Conservation (phyloP, 1,284 basidiomycete species). For the Leccinum subrobustum region DNA sequence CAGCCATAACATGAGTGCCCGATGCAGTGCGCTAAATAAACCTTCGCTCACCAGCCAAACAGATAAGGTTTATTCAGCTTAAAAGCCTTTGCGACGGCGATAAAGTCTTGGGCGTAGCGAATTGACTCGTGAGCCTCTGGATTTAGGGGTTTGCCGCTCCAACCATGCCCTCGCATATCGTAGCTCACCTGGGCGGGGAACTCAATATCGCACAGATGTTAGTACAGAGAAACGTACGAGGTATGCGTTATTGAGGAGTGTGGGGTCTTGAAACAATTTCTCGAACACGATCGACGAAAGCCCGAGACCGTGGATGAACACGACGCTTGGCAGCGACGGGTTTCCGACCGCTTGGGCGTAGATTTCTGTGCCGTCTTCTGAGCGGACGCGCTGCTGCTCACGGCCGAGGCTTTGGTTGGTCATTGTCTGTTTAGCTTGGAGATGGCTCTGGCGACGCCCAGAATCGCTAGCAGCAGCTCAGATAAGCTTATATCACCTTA, state of each 20-base stretch:
- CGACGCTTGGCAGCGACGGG: background rate
- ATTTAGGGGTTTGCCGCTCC: background rate
- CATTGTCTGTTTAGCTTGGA: background rate
- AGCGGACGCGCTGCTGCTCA: background rate
- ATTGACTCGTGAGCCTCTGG: slow-evolving; percentile 4
- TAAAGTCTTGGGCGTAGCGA: slow-evolving; percentile 11
- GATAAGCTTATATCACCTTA: background rate
- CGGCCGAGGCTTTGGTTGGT: background rate
- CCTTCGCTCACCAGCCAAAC: slow-evolving; percentile 1
- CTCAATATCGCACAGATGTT: background rate
- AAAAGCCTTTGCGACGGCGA: slow-evolving; percentile 4
- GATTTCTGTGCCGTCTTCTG: background rate
- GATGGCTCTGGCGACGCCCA: background rate
- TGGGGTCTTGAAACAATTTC: background rate
- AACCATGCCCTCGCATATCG: slow-evolving; percentile 7
- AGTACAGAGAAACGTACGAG: background rate
- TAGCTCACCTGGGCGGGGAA: slow-evolving; percentile 3
- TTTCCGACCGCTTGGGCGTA: background rate
- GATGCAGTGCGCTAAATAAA: background rate
- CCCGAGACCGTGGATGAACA: background rate
- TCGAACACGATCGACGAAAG: background rate
- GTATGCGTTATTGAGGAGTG: background rate
- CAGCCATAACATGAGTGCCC: background rate
- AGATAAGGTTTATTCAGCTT: background rate
- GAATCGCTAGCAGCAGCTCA: background rate